Base-by-base conservation (phyloP, 2,329 filamentous ascomycete genomes). In the Rutstroemia sp. region DNA sequence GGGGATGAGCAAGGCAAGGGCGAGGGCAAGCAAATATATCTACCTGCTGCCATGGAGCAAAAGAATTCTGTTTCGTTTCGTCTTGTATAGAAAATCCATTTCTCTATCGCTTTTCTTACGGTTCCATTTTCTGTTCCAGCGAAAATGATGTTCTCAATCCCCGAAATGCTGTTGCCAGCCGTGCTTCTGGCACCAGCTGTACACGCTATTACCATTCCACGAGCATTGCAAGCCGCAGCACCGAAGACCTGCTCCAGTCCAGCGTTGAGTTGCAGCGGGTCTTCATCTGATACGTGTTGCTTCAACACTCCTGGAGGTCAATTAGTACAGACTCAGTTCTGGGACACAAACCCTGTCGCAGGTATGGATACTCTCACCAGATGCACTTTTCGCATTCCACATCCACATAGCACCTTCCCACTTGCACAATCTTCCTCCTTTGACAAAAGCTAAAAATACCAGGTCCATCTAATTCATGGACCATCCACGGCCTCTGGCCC, bases 281-380 rank as follows among this genome's bases (percentile, higher is more conserved):
- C 72, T 7, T 76, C 80, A 17, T 69, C 76, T 51, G 76, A 90
- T 65, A 78, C 83, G 8, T 91, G 88, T 73, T 91, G 88, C 72
- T 87, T 89, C 73, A 87, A 87, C 65, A 76, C 81, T 21, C 87
- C 87, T 0, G 83, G 86, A 4, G 88, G 88, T 7, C 80, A 88
- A 60, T 72, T 91, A 46, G 76, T 90, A 4, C 81, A 83, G 69
- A 90, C 88, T 2, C 87, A 91, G 64, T 90, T 91, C 72, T 91
- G 87, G 87, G 87, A 91, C 66, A 79, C 82, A 0, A 68, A 78
- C 57, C 86, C 86, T 1, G 73, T 78, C 1, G 79, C 82, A 4
- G 56, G 56, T 57, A 55, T 38, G 17, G 14, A 45, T 51, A 9
- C 17, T 45, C 36, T 34, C 30, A 30, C 14, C 9, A 21, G 25